Evolutionary conservation across 805 yeast species (phyloP), one percentile per base, ranked within the genome.

Genomic region (Yarrowia deformans): DNA sequence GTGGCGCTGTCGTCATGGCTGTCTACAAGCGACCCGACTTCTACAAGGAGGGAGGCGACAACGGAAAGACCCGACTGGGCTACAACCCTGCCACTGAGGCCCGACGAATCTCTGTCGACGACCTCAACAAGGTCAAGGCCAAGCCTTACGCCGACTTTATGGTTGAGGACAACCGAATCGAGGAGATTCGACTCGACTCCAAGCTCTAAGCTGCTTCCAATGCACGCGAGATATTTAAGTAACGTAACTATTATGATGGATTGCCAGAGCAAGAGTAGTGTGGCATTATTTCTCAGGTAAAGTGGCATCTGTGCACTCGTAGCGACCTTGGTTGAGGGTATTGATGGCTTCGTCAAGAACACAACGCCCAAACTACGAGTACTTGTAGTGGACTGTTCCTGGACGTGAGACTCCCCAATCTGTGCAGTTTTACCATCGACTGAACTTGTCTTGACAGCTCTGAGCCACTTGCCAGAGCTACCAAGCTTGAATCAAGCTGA

Each of bases 71-170:
- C 29, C 69, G 75, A 18, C 58, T 71, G 12, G 75, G 75, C 10
- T 73, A 73, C 69, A 73, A 73, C 55, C 73, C 75, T 12, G 75
- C 75, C 37, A 63, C 70, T n/a, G 75, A 73, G 67, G 70, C 72
- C 35, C 71, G 55, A 19, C 72, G 66, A 39, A 68, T 70, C 52
- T 67, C 70, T 12, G 37, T 58, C 46, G 70, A 68, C 29, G 63
- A 67, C 58, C 56, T 70, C 43, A 45, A 54, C 58, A 69, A 69
- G 66, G 72, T 70, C 46, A 58, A 66, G 39, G 67, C 72, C 35
- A 67, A 54, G 49, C 48, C 67, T 12, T 39, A 45, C 40, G 52
- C 69, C 39, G 58, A 63, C 40, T 70, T 64, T 48, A 69, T 69
- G 66, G 42, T 68, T 18, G 70, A 63, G 48, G 72, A 70, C 37